phyloP scores from a whole-genome alignment of 768 basidiomycete species.

The Mycena rebaudengoi region DNA sequence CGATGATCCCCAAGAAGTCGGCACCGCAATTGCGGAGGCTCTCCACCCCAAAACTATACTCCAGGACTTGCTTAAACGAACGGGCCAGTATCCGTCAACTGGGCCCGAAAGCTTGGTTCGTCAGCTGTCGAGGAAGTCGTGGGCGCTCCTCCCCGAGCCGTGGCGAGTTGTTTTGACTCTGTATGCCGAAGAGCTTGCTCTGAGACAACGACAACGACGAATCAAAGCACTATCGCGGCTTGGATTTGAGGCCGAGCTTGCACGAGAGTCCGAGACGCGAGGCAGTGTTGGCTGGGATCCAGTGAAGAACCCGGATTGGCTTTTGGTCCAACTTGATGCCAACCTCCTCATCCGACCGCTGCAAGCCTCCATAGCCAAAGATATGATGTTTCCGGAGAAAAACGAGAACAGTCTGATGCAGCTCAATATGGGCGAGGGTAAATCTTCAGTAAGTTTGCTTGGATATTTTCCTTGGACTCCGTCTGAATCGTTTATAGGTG shows the following conservation, averaged over 20 bases:
- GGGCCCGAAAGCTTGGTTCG: not conserved
- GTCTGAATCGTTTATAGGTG: constrained; percentile 24
- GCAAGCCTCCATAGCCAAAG: constrained; percentile 37
- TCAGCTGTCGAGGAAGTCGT: not conserved
- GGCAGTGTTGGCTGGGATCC: constrained; percentile 21
- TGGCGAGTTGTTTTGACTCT: not conserved
- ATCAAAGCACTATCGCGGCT: not conserved
- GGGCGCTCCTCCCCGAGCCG: not conserved
- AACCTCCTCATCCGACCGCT: constrained; percentile 52
- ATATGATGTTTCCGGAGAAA: constrained; percentile 47
- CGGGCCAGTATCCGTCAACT: constrained; percentile 13
- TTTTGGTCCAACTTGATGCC: constrained; percentile 51
- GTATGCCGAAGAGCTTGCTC: not conserved
- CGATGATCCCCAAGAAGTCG: not conserved
- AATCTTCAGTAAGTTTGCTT: constrained; percentile 46
- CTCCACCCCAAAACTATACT: not conserved
- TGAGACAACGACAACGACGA: not conserved
- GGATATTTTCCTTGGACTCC: not conserved
- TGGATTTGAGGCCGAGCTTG: too few relatives aligned
- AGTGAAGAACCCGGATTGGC: constrained; percentile 48
- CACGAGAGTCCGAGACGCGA: not conserved
- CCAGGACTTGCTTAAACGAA: not conserved
- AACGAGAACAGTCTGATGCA: constrained; percentile 51
- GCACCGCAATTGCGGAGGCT: not conserved
- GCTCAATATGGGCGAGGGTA: constrained; percentile 70